phyloP scores from a whole-genome alignment of 495 filamentous ascomycete species.

The Talaromyces borbonicus region DNA sequence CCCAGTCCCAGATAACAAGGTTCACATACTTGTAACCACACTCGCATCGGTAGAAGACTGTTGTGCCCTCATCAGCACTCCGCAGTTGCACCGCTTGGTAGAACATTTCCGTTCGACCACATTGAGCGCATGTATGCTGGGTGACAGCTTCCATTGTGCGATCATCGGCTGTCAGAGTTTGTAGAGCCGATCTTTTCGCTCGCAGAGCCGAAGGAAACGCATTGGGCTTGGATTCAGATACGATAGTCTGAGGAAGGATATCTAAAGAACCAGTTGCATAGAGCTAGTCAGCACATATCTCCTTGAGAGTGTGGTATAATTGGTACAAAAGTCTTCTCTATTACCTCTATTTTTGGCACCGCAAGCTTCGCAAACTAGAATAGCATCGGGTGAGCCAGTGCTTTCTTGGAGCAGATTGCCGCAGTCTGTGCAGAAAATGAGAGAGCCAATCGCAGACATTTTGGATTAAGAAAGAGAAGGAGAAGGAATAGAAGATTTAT shows the following conservation, averaged over 20 bases:
- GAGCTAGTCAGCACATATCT: neutral
- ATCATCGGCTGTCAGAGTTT: conserved; percentile 70
- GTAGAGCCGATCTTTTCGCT: conserved; percentile 74
- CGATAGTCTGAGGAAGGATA: conserved; percentile 64
- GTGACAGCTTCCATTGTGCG: conserved; percentile 67
- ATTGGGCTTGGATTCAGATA: conserved; percentile 74
- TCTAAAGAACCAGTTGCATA: conserved; percentile 30
- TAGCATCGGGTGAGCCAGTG: conserved; percentile 60
- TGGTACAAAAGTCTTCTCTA: neutral
- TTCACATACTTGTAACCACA: conserved; percentile 70
- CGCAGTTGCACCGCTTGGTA: conserved; percentile 79
- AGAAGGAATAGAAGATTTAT: no score
- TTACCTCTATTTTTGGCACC: conserved; percentile 73
- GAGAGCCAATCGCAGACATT: conserved; percentile 82
- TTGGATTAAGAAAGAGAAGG: conserved; percentile 8
- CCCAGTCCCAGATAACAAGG: neutral
- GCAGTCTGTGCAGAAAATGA: conserved; percentile 91
- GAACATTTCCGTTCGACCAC: conserved; percentile 72
- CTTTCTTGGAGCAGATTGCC: conserved; percentile 81
- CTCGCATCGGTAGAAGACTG: conserved; percentile 77
- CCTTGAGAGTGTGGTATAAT: no score
- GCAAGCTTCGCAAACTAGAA: conserved; percentile 76
- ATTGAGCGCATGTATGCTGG: conserved; percentile 64
- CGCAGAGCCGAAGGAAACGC: conserved; percentile 83
- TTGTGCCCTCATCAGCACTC: conserved; percentile 90